Conservation (phyloP, 192 early-diverging fungal species). For the Coemansia sp. region DNA sequence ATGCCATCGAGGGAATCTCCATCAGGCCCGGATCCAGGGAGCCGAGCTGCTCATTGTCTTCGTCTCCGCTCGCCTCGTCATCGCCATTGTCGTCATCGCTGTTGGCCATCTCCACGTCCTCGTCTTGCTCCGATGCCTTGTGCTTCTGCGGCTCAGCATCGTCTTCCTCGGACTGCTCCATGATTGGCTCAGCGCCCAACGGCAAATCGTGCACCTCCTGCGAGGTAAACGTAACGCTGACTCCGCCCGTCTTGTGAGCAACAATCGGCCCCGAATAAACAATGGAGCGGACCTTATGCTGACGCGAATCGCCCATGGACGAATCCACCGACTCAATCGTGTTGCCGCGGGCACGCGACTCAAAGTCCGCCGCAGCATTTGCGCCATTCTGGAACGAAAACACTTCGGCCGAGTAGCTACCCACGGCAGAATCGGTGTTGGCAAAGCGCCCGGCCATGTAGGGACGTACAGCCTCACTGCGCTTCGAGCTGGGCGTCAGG, state of each 20-base stretch:
- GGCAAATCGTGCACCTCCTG: constrained; percentile 44
- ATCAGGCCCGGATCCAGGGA: not conserved
- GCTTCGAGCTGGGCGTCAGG: constrained; percentile 13
- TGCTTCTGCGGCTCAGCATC: not conserved
- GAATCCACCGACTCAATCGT: constrained; percentile 27
- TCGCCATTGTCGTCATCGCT: not conserved
- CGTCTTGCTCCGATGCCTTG: not conserved
- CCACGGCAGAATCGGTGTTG: constrained; percentile 37
- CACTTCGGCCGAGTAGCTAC: constrained; percentile 37
- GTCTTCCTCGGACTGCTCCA: constrained; percentile 22
- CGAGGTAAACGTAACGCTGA: constrained; percentile 48
- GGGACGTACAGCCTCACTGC: constrained; percentile 2
- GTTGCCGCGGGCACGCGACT: constrained; percentile 9
- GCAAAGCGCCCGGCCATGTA: constrained; percentile 47
- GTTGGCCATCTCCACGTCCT: constrained; percentile 4
- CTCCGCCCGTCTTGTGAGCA: constrained; percentile 34
- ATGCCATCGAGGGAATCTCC: constrained; percentile 7
- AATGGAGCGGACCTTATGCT: constrained; percentile 33
- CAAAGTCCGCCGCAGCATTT: not conserved
- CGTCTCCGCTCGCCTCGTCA: constrained; percentile 9
- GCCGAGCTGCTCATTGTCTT: not conserved
- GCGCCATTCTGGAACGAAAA: constrained; percentile 23
- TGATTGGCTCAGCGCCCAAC: constrained; percentile 16
- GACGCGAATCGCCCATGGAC: constrained; percentile 1
- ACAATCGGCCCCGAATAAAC: constrained; percentile 48